A percentile compares a stretch with the other conserved stretches of the same genome.
These are phyloP conservation scores for Leucaena leucocephala DNA, from an alignment of 306 rosid species.

Conservation along the genomic window DNA sequence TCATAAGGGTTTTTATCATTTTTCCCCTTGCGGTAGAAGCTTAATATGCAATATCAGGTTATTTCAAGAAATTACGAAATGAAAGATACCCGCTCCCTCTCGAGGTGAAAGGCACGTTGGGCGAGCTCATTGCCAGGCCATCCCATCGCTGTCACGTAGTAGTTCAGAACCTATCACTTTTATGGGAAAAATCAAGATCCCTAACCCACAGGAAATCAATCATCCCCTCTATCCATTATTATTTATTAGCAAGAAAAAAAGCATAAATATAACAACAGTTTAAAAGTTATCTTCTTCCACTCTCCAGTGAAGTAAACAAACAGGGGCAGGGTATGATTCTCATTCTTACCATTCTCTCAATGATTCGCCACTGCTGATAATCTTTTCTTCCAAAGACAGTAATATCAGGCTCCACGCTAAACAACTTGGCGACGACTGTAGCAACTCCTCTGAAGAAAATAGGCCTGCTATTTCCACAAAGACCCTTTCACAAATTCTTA, in stretches of 20 bases:
- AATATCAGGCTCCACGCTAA: slow-evolving; percentile 89
- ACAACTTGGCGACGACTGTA: slow-evolving; percentile 79
- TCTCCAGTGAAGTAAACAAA: not conserved
- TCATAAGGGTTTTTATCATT: slow-evolving; percentile 18
- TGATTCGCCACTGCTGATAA: slow-evolving; percentile 86
- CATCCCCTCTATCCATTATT: slow-evolving; percentile 9
- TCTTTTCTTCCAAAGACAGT: slow-evolving; percentile 92
- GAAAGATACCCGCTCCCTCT: slow-evolving; percentile 68
- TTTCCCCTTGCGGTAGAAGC: slow-evolving; percentile 1
- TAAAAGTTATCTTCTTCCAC: not conserved
- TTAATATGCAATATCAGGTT: slow-evolving; percentile 17
- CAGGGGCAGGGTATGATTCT: not conserved
- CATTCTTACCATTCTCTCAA: slow-evolving; percentile 71
- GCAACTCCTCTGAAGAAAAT: slow-evolving; percentile 90
- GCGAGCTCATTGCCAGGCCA: slow-evolving; percentile 92
- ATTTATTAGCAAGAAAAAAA: slow-evolving; percentile 22
- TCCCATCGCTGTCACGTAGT: slow-evolving; percentile 75
- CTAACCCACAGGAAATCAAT: slow-evolving; percentile 71
- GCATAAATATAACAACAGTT: not conserved
- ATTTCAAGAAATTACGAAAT: slow-evolving; percentile 1
- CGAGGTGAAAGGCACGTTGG: slow-evolving; percentile 85
- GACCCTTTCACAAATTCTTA: slow-evolving; percentile 71
- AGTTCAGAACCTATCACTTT: slow-evolving; percentile 73
- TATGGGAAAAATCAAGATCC: slow-evolving; percentile 83
- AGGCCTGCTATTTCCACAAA: slow-evolving; percentile 89